These are phyloP conservation scores for Coemansia sp. DNA, from an alignment of 371 early-diverging fungal species.

Conservation along the genomic window DNA sequence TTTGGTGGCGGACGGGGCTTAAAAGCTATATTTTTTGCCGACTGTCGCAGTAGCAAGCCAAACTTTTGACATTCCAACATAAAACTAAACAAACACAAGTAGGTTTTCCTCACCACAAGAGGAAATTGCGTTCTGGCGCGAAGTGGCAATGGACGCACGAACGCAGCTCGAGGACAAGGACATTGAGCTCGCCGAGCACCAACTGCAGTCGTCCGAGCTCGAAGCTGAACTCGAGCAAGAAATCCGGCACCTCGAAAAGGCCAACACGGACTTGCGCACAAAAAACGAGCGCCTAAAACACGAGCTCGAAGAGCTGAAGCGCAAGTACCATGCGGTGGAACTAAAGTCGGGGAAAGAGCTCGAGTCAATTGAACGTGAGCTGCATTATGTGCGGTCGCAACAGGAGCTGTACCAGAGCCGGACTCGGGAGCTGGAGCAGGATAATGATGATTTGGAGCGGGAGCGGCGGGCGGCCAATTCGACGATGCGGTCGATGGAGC, in stretches of 20 bases:
- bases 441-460: constrained; percentile 77
- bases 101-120: constrained; percentile 51
- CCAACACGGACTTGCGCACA: constrained; percentile 35
- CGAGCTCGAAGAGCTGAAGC: constrained; percentile 77
- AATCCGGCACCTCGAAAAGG: constrained; percentile 48
- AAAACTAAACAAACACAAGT: background rate
- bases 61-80: background rate
- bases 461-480: constrained; percentile 68
- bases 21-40: background rate
- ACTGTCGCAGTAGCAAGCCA: background rate
- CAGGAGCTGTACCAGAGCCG: constrained; percentile 72
- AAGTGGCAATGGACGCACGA: constrained; percentile 24
- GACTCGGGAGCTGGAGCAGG: constrained; percentile 73
- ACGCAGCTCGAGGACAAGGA: constrained; percentile 35
- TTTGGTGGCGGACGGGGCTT: background rate
- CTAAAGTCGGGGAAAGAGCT: constrained; percentile 64
- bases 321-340: constrained; percentile 60
- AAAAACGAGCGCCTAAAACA: constrained; percentile 47
- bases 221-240: constrained; percentile 51
- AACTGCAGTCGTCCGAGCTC: constrained; percentile 42
- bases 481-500: constrained; percentile 69
- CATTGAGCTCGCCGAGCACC: constrained; percentile 42
- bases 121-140: constrained; percentile 53
- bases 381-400: constrained; percentile 70
- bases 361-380: constrained; percentile 72